These are phyloP conservation scores for Coemansia sp. DNA, from an alignment of 192 early-diverging fungal genomes.

Conservation along the genomic window DNA sequence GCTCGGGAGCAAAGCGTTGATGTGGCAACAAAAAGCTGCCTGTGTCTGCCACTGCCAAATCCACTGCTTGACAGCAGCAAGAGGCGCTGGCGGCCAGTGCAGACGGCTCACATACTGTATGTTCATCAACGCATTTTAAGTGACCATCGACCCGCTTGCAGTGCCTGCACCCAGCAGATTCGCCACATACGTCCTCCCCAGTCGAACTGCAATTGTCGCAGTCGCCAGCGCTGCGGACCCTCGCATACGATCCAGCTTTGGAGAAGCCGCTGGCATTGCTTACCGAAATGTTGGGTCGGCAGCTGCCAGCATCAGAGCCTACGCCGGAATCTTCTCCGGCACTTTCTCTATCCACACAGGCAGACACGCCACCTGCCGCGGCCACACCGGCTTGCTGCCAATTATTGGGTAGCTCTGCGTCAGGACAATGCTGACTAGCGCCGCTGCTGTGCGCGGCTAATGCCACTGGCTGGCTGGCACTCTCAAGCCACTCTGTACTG, in stretches of 20 bases:
- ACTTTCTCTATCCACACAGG: neutral
- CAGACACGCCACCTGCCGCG: constrained; percentile 2
- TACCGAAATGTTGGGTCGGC: constrained; percentile 13
- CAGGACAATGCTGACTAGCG: constrained; percentile 3
- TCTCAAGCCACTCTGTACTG: constrained; percentile 13
- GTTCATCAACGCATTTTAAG: neutral
- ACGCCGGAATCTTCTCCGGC: neutral
- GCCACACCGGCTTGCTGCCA: neutral
- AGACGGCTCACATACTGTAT: neutral
- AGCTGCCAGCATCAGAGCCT: constrained; percentile 1
- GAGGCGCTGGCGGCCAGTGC: neutral
- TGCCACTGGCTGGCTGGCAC: constrained; percentile 2
- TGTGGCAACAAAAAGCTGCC: constrained; percentile 12
- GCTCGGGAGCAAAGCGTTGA: constrained; percentile 1
- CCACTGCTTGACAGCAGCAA: neutral
- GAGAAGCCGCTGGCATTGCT: constrained; percentile 1
- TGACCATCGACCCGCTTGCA: neutral
- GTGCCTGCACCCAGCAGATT: neutral
- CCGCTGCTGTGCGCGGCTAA: neutral
- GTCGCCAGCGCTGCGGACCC: neutral
- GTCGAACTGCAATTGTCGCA: neutral
- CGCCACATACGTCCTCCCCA: neutral
- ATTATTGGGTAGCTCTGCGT: neutral
- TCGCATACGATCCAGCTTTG: constrained; percentile 11
- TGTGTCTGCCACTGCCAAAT: neutral